Percentiles rank a stretch among this genome's conserved stretches.
phyloP scores from a whole-genome alignment of 2,329 filamentous ascomycete genomes.

The Amauroascus verrucosus region DNA sequence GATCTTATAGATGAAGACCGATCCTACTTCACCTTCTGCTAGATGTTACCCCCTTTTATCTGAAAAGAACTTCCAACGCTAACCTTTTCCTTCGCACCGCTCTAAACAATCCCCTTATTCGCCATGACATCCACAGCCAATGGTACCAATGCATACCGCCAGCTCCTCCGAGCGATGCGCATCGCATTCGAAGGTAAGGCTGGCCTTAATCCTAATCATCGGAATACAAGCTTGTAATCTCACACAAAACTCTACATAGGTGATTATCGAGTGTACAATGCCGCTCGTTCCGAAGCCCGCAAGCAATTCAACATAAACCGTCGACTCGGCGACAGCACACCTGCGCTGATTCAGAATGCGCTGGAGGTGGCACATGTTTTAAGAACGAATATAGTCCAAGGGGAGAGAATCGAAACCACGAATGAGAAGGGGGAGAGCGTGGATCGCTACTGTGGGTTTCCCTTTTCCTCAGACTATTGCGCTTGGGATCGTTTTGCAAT shows the following conservation, averaged over 20 bases:
- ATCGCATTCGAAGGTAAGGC: slow-evolving; percentile 64
- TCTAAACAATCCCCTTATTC: background rate
- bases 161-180: slow-evolving; percentile 21
- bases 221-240: slow-evolving; percentile 11
- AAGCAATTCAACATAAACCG: slow-evolving; percentile 61
- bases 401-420: slow-evolving; percentile 43
- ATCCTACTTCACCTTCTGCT: no score
- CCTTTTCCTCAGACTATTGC: background rate
- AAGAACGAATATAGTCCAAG: slow-evolving; percentile 79
- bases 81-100: background rate
- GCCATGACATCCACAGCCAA: slow-evolving; percentile 12
- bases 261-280: slow-evolving; percentile 57
- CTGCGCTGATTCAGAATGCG: slow-evolving; percentile 63
- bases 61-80: no score
- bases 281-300: slow-evolving; percentile 63
- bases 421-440: slow-evolving; percentile 23
- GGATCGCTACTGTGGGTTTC: slow-evolving; percentile 28
- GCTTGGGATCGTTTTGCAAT: background rate
- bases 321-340: slow-evolving; percentile 48
- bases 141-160: slow-evolving; percentile 24
- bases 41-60: no score
- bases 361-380: slow-evolving; percentile 73
- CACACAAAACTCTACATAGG: slow-evolving; percentile 41
- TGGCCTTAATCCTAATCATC: background rate
- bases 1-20: no score